Percentiles rank a stretch among this genome's conserved stretches.
phyloP scores from a whole-genome alignment of 140 eudicot species.

The Anethum foeniculum region DNA sequence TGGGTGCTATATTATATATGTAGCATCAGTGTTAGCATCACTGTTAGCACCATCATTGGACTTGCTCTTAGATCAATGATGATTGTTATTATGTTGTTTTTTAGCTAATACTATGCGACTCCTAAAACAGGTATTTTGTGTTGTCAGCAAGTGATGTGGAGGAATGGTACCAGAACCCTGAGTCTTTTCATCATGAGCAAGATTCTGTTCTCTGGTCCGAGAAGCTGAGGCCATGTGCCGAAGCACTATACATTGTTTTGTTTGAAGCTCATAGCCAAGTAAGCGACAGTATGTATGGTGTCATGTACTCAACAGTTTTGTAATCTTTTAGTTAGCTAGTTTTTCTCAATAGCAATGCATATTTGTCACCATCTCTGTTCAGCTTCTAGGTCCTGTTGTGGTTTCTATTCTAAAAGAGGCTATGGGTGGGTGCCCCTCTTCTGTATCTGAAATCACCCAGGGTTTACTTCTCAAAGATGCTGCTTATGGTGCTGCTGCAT shows the following conservation, averaged over 20 bases:
- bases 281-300: constrained; percentile 21
- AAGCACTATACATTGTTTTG: constrained; percentile 88
- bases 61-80: too few species aligned
- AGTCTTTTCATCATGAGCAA: constrained; percentile 89
- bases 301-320: neutral
- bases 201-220: constrained; percentile 98
- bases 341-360: neutral
- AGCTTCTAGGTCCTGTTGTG: constrained; percentile 93
- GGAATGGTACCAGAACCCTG: constrained; percentile 91
- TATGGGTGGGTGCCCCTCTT: constrained; percentile 86
- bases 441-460: constrained; percentile 79
- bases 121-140: constrained; percentile 76
- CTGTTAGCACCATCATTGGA: too few species aligned
- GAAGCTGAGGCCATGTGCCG: constrained; percentile 97
- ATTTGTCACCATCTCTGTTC: constrained; percentile 19
- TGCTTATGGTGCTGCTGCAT: constrained; percentile 99
- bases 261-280: constrained; percentile 93
- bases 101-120: constrained; percentile 1
- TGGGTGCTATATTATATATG: too few species aligned
- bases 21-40: too few species aligned
- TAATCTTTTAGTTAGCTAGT: neutral
- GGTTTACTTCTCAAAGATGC: constrained; percentile 94
- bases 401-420: constrained; percentile 99
- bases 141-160: constrained; percentile 81
- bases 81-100: neutral